phyloP scores from a whole-genome alignment of 179 eudicot species.

The Carnegiea gigantea region DNA sequence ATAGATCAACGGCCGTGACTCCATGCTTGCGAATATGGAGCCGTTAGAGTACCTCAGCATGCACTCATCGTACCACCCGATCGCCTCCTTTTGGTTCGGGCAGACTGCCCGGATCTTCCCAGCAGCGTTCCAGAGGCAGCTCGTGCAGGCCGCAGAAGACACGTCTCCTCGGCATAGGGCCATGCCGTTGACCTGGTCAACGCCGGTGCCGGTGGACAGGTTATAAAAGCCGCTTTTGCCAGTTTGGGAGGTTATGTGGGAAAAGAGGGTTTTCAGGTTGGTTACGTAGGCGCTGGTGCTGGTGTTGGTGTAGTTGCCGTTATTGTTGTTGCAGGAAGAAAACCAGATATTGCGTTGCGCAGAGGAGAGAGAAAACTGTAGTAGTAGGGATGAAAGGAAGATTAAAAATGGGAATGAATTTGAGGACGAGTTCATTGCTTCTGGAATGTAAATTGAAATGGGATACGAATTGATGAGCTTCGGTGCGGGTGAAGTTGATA shows the following conservation, averaged over 20 bases:
- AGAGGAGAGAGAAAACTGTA: neutral
- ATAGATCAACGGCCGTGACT: too few relatives aligned
- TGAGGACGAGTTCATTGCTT: neutral
- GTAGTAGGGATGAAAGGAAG: neutral
- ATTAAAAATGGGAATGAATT: neutral
- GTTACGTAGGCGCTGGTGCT: neutral
- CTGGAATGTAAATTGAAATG: neutral
- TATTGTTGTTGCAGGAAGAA: neutral
- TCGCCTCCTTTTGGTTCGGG: slow-evolving; percentile 11
- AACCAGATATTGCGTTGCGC: neutral
- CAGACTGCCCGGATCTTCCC: neutral
- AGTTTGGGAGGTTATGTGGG: neutral
- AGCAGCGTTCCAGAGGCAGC: neutral
- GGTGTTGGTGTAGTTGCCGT: neutral
- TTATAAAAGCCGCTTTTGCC: neutral
- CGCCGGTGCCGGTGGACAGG: neutral
- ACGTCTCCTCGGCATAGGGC: neutral
- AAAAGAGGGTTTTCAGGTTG: slow-evolving; percentile 4
- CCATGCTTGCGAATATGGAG: neutral
- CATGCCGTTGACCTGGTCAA: neutral
- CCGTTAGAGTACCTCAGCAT: neutral
- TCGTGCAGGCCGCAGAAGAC: neutral
- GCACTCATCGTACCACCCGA: slow-evolving; percentile 9
- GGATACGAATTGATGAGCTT: neutral
- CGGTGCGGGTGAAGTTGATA: too few relatives aligned